phyloP scores from a whole-genome alignment of 176 grass and related monocot species.

The Oryza coarctata region DNA sequence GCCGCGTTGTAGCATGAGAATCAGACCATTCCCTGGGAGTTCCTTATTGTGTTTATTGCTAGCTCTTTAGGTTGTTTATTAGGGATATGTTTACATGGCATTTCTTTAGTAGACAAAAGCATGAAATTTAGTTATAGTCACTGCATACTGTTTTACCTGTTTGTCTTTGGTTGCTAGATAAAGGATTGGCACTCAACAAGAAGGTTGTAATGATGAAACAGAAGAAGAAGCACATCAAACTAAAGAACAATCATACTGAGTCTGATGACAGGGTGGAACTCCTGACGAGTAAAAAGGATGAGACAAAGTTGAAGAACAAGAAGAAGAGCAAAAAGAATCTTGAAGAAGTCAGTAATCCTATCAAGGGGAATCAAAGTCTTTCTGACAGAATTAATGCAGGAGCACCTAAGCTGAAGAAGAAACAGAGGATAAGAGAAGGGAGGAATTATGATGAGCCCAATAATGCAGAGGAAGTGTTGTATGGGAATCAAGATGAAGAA shows the following conservation, averaged over 20 bases:
- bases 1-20: not conserved
- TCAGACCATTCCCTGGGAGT: not conserved
- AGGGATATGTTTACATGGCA: not conserved
- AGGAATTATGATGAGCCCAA: slow-evolving; percentile 24
- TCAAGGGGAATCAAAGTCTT: slow-evolving; percentile 9
- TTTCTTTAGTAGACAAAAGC: not conserved
- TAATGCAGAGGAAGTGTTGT: slow-evolving; percentile 39
- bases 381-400: slow-evolving; percentile 29
- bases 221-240: slow-evolving; percentile 50
- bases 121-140: not conserved
- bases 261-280: slow-evolving; percentile 32
- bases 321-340: slow-evolving; percentile 47
- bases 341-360: slow-evolving; percentile 33
- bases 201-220: slow-evolving; percentile 36
- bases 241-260: slow-evolving; percentile 13
- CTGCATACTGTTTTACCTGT: not conserved
- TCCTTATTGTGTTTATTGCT: not conserved
- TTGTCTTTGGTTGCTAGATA: slow-evolving; percentile 34
- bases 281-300: slow-evolving; percentile 27
- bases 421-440: slow-evolving; percentile 50
- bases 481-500: slow-evolving; percentile 41
- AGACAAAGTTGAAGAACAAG: slow-evolving; percentile 32
- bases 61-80: slow-evolving; percentile 4
- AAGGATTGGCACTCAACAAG: slow-evolving; percentile 29
- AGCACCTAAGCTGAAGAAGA: slow-evolving; percentile 41